These are phyloP conservation scores for Aegilops sharonensis DNA, from an alignment of 176 grass and related monocot species.

Conservation along the genomic window DNA sequence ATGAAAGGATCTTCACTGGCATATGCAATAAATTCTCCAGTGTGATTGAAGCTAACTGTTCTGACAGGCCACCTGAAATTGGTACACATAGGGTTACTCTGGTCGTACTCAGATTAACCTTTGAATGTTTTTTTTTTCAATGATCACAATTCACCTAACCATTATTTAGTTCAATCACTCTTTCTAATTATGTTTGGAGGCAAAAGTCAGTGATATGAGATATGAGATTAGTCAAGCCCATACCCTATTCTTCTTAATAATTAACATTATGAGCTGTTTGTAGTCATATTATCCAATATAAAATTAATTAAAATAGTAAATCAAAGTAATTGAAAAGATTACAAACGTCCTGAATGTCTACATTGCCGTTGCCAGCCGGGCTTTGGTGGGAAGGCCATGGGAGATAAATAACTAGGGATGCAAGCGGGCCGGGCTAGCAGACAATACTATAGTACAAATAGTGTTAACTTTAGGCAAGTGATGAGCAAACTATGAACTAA, in stretches of 20 bases:
- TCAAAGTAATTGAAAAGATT: not conserved
- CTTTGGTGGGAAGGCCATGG: not conserved
- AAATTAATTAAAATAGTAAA: constrained; percentile 1
- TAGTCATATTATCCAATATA: not conserved
- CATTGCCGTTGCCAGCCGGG: not conserved
- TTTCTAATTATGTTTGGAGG: not conserved
- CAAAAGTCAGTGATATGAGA: not conserved
- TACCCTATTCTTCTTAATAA: not conserved
- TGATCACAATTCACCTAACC: not conserved
- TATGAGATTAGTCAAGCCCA: constrained; percentile 18
- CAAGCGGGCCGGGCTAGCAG: too few species aligned
- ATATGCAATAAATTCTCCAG: constrained; percentile 90
- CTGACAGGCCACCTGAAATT: constrained; percentile 86
- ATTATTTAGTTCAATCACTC: not conserved
- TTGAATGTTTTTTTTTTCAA: not conserved
- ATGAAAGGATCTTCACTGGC: constrained; percentile 98
- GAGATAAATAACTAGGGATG: not conserved
- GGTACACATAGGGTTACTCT: not conserved
- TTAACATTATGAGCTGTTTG: not conserved
- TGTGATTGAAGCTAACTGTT: constrained; percentile 92
- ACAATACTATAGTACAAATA: too few species aligned
- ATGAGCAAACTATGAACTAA: too few species aligned
- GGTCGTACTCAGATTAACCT: not conserved
- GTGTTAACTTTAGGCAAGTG: too few species aligned
- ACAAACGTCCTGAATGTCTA: not conserved